A percentile compares a stretch with the other conserved stretches of the same genome.
phyloP scores from a whole-genome alignment of 106 monocot species.

The Narthecium ossifragum region DNA sequence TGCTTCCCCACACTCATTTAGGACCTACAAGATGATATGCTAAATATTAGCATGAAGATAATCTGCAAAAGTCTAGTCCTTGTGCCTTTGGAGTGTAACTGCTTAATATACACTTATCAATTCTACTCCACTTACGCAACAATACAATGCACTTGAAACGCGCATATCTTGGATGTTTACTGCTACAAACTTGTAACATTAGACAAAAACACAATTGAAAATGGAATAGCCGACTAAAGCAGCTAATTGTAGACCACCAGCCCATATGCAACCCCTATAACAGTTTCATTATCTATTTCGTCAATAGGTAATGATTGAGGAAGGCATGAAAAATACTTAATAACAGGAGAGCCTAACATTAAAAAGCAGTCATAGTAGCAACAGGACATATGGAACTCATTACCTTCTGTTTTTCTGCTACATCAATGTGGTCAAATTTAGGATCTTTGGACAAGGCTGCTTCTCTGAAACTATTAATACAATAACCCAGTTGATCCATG shows the following conservation, averaged over 20 bases:
- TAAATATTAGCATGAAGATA: background rate
- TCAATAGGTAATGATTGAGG: background rate
- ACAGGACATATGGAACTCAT: too few species aligned
- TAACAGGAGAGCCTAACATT: too few species aligned
- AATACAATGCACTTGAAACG: background rate
- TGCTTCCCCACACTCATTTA: conserved; percentile 61
- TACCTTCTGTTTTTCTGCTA: conserved; percentile 92
- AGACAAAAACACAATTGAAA: background rate
- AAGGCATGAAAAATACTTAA: background rate
- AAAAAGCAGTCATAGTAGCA: too few species aligned
- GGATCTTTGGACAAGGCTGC: conserved; percentile 77
- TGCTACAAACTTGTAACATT: background rate
- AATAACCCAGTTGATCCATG: conserved; percentile 53
- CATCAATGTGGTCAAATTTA: conserved; percentile 91
- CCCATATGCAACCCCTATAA: too few species aligned
- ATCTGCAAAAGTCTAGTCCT: too few species aligned
- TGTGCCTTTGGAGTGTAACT: too few species aligned
- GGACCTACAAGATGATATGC: conserved; percentile 30
- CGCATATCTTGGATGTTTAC: background rate
- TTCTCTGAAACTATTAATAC: conserved; percentile 75
- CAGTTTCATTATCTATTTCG: background rate
- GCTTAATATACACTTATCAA: background rate
- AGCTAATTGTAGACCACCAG: too few species aligned
- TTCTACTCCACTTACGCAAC: background rate
- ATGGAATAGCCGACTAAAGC: too few species aligned